A percentile compares a stretch with the other conserved stretches of the same genome.
These are phyloP conservation scores for Rhododendron mucronatum DNA, from an alignment of 148 eudicot genomes.

Conservation along the genomic window DNA sequence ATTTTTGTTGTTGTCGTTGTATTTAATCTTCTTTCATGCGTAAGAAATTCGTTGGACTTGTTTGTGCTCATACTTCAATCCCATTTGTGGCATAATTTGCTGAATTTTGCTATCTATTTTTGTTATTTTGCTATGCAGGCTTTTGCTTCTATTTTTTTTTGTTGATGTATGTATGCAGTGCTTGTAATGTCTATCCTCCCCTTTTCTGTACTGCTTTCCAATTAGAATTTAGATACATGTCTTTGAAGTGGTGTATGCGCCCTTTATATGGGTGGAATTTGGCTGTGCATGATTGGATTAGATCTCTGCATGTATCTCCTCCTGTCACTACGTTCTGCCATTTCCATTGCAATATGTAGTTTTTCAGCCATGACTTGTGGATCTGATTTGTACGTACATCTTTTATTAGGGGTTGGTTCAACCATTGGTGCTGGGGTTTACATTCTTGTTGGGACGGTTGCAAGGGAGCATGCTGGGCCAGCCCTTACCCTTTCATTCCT, in stretches of 20 bases:
- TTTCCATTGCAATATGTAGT: not conserved
- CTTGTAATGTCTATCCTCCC: not conserved
- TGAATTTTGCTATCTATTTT: no score
- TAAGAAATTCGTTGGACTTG: not conserved
- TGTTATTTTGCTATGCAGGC: not conserved
- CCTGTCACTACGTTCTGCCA: not conserved
- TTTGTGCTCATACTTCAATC: not conserved
- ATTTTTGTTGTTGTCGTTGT: not conserved
- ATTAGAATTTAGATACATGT: not conserved
- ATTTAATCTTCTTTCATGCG: not conserved
- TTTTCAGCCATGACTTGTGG: not conserved
- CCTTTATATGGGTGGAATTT: not conserved
- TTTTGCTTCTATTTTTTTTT: not conserved
- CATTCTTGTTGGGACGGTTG: slow-evolving; percentile 92
- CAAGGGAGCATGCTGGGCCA: slow-evolving; percentile 91
- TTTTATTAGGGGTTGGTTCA: slow-evolving; percentile 75
- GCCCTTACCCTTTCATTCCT: slow-evolving; percentile 82
- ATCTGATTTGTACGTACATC: not conserved
- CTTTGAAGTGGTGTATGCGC: not conserved
- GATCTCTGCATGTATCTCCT: not conserved
- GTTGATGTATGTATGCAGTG: not conserved
- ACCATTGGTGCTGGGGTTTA: slow-evolving; percentile 98
- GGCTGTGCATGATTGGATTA: not conserved
- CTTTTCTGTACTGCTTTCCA: not conserved
- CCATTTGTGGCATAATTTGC: not conserved